phyloP scores from a whole-genome alignment of 768 basidiomycete species.

The Gautieria morchelliformis region DNA sequence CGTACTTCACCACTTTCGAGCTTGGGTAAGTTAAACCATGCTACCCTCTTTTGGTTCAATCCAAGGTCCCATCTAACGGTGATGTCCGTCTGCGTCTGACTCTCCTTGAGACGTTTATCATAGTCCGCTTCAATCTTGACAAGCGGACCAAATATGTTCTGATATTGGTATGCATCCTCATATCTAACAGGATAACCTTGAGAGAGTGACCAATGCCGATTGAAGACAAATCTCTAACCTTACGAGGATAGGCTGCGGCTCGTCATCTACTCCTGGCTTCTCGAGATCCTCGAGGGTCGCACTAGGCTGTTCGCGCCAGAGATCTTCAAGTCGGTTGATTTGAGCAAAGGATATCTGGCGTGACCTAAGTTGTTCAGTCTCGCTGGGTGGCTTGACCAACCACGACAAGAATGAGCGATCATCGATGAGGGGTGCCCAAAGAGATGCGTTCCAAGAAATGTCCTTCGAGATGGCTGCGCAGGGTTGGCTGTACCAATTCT shows the following conservation, averaged over 20 bases:
- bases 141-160: constrained; percentile 97
- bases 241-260: constrained; percentile 83
- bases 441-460: constrained; percentile 95
- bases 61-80: constrained; percentile 96
- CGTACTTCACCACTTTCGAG: constrained; percentile 97
- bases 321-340: constrained; percentile 93
- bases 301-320: constrained; percentile 94
- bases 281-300: constrained; percentile 96
- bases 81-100: constrained; percentile 96
- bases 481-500: constrained; percentile 62
- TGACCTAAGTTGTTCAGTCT: constrained; percentile 91
- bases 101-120: constrained; percentile 95
- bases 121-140: constrained; percentile 99
- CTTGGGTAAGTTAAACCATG: constrained; percentile 95
- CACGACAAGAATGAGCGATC: constrained; percentile 98
- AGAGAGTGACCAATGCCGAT: neutral
- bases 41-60: constrained; percentile 97
- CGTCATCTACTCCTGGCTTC: constrained; percentile 95
- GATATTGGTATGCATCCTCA: constrained; percentile 99
- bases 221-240: constrained; percentile 25
- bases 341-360: constrained; percentile 96
- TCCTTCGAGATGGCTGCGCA: constrained; percentile 96
- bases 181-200: constrained; percentile 33
- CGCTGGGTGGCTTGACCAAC: constrained; percentile 95
- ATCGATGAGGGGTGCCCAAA: constrained; percentile 98